Evolutionary conservation across 306 rosid species (phyloP).

Genomic region (Ceratonia siliqua): DNA sequence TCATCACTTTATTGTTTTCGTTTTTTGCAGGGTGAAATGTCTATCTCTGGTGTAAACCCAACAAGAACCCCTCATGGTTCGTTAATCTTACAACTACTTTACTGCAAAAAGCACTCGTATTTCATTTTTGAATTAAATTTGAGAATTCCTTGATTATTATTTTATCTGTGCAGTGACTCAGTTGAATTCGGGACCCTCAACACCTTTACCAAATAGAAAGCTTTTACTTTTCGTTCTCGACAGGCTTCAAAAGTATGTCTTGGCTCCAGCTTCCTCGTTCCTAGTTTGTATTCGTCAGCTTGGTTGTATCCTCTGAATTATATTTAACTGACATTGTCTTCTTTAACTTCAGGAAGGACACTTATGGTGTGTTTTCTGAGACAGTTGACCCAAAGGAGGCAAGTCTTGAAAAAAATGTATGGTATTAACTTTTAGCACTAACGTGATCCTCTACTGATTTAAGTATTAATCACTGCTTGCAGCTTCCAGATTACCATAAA

Average conservation of each 20-base stretch:
- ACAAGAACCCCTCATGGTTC: constrained; percentile 50
- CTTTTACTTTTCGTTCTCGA: constrained; percentile 96
- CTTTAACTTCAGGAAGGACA: constrained; percentile 75
- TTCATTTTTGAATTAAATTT: background rate
- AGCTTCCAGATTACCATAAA: constrained; percentile 96
- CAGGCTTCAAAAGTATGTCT: constrained; percentile 96
- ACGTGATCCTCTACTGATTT: background rate
- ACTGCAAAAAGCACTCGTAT: background rate
- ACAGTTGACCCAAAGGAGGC: constrained; percentile 97
- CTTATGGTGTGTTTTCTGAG: constrained; percentile 87
- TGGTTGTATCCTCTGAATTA: constrained; percentile 36
- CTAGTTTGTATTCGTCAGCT: constrained; percentile 30
- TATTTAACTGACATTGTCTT: constrained; percentile 33
- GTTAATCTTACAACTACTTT: constrained; percentile 28
- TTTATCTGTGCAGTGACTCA: constrained; percentile 48
- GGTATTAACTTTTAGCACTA: background rate
- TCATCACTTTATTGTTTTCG: background rate
- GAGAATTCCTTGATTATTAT: constrained; percentile 5
- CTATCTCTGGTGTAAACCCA: constrained; percentile 45
- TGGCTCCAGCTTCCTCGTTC: constrained; percentile 25
- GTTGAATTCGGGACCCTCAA: constrained; percentile 96
- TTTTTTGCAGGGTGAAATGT: constrained; percentile 54
- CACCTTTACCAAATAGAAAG: constrained; percentile 99
- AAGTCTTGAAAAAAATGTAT: constrained; percentile 25
- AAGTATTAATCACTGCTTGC: constrained; percentile 30